These are phyloP conservation scores for Crassisporium funariophilum DNA, from an alignment of 768 basidiomycete genomes.

Conservation along the genomic window DNA sequence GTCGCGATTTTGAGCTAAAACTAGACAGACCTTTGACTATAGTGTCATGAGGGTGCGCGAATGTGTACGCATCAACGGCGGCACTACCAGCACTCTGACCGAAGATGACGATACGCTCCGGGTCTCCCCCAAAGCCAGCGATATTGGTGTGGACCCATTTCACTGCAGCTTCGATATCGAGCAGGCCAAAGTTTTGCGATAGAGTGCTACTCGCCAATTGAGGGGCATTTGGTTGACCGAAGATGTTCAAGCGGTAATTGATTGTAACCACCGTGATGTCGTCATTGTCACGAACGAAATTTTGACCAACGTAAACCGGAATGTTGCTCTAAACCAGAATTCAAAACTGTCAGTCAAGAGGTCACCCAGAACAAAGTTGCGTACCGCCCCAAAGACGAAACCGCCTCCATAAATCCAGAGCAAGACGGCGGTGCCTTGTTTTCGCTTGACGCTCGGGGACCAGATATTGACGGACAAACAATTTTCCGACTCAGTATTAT, in stretches of 20 bases:
- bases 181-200: conserved; percentile 43
- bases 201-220: too few species aligned
- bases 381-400: conserved; percentile 35
- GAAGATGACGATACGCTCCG: conserved; percentile 35
- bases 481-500: conserved; percentile 33
- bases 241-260: too few species aligned
- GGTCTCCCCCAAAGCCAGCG: conserved; percentile 43
- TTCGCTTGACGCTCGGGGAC: conserved; percentile 31
- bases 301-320: too few species aligned
- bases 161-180: conserved; percentile 40
- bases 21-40: conserved; percentile 27
- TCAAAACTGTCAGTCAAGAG: too few species aligned
- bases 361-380: too few species aligned
- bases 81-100: conserved; percentile 40
- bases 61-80: conserved; percentile 35
- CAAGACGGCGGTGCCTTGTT: conserved; percentile 36
- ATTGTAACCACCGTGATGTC: too few species aligned
- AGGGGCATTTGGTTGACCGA: too few species aligned
- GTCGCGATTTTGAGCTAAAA: background rate
- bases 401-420: conserved; percentile 40
- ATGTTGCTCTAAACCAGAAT: too few species aligned
- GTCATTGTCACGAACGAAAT: too few species aligned
- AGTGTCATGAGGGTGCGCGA: conserved; percentile 35
- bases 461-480: conserved; percentile 42
- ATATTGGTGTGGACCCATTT: conserved; percentile 52